Conservation (phyloP, 1,284 basidiomycete genomes). For the Thecaphora frezii region DNA sequence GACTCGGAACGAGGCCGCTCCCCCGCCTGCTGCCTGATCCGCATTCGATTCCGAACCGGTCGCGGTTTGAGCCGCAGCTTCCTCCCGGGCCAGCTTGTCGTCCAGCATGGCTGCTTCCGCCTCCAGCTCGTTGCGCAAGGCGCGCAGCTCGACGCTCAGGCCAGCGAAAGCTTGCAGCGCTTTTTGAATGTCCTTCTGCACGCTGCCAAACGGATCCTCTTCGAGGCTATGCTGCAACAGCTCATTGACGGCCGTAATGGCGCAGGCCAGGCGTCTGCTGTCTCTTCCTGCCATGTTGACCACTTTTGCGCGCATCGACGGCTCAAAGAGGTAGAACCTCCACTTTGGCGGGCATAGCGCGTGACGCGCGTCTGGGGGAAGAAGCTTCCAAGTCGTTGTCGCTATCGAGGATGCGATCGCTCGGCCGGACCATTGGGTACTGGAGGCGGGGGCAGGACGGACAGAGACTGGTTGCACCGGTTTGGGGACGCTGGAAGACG, state of each 20-base stretch:
- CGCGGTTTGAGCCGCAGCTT: conserved; percentile 1
- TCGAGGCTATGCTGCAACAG: conserved; percentile 36
- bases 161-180: conserved; percentile 15
- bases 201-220: conserved; percentile 41
- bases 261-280: conserved; percentile 11
- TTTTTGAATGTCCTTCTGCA: conserved; percentile 34
- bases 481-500: no score
- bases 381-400: conserved; percentile 7
- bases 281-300: conserved; percentile 12
- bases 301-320: conserved; percentile 10
- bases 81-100: conserved; percentile 8
- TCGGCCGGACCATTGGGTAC: neutral
- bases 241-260: conserved; percentile 18
- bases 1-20: no score
- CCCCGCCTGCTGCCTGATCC: conserved; percentile 1
- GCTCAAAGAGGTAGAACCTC: conserved; percentile 10
- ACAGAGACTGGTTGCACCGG: neutral
- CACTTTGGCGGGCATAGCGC: conserved; percentile 34
- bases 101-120: conserved; percentile 10
- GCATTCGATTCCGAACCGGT: neutral
- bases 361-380: conserved; percentile 41
- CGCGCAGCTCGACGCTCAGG: conserved; percentile 12
- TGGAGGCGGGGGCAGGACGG: neutral
- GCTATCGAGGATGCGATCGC: neutral
- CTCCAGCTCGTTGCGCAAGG: conserved; percentile 21